Conservation (phyloP, 352 stramenopile species). For the Blastocystis sp. region DNA sequence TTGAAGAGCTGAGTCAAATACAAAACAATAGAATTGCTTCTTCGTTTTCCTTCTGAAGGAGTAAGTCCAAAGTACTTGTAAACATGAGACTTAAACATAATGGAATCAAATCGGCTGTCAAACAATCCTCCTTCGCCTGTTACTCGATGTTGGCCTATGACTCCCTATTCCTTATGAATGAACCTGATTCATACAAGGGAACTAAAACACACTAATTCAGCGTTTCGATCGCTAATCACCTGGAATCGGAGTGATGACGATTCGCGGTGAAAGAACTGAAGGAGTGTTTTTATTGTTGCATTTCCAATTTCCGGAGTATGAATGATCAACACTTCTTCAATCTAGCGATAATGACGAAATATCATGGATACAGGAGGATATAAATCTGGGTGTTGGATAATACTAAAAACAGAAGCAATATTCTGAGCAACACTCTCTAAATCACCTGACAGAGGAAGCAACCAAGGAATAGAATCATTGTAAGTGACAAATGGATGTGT, state of each 20-base stretch:
- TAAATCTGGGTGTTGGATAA: slow-evolving; percentile 20
- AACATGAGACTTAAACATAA: background rate
- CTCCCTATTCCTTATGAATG: too few relatives aligned
- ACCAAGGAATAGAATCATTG: background rate
- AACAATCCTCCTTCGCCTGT: background rate
- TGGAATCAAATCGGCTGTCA: background rate
- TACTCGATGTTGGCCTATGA: too few relatives aligned
- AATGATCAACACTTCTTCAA: background rate
- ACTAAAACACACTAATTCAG: background rate
- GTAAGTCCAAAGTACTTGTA: background rate
- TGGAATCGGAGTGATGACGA: background rate
- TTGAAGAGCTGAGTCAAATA: background rate
- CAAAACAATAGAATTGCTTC: background rate
- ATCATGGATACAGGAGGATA: background rate
- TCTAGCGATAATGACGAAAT: background rate
- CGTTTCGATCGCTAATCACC: background rate
- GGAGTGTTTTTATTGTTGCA: background rate
- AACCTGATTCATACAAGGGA: background rate
- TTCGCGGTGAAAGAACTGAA: background rate
- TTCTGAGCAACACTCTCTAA: background rate
- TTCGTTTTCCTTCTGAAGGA: background rate
- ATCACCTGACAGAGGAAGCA: background rate
- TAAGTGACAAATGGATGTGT: background rate
- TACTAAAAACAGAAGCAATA: background rate
- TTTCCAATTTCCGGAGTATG: background rate